These are phyloP conservation scores for Mucor velutinosus DNA, from an alignment of 371 early-diverging fungal species.

Conservation along the genomic window DNA sequence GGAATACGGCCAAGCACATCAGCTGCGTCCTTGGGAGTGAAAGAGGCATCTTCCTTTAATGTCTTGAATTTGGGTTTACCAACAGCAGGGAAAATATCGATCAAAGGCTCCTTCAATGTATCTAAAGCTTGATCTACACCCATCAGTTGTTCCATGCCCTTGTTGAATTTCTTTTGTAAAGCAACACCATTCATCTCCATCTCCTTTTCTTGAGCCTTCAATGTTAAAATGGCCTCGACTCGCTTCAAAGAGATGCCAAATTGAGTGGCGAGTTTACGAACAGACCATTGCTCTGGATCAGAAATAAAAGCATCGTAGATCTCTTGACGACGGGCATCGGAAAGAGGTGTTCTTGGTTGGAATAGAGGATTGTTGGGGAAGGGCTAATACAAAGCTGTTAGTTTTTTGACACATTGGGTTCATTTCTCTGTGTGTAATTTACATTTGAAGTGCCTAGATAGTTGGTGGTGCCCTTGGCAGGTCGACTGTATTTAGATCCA, in stretches of 20 bases:
- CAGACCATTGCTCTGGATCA: slow-evolving; percentile 67
- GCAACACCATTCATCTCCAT: slow-evolving; percentile 58
- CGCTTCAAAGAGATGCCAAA: slow-evolving; percentile 83
- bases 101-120: slow-evolving; percentile 60
- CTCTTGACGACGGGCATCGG: slow-evolving; percentile 68
- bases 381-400: slow-evolving; percentile 52
- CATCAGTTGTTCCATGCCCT: slow-evolving; percentile 87
- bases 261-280: slow-evolving; percentile 74
- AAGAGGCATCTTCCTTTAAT: slow-evolving; percentile 75
- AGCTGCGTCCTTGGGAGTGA: slow-evolving; percentile 82
- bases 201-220: slow-evolving; percentile 80
- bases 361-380: slow-evolving; percentile 92
- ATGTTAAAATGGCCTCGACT: slow-evolving; percentile 86
- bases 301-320: slow-evolving; percentile 71
- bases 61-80: slow-evolving; percentile 79
- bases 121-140: slow-evolving; percentile 52
- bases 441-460: slow-evolving; percentile 32
- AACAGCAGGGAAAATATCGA: slow-evolving; percentile 64
- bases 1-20: slow-evolving; percentile 74
- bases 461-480: slow-evolving; percentile 51
- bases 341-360: slow-evolving; percentile 78
- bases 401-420: background rate
- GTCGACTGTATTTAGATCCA: slow-evolving; percentile 40
- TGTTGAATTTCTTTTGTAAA: slow-evolving; percentile 64
- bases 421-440: background rate